A percentile compares a stretch with the other conserved stretches of the same genome.
Conservation (phyloP, 2,329 filamentous ascomycete species). For the Rosellinia necatrix region DNA sequence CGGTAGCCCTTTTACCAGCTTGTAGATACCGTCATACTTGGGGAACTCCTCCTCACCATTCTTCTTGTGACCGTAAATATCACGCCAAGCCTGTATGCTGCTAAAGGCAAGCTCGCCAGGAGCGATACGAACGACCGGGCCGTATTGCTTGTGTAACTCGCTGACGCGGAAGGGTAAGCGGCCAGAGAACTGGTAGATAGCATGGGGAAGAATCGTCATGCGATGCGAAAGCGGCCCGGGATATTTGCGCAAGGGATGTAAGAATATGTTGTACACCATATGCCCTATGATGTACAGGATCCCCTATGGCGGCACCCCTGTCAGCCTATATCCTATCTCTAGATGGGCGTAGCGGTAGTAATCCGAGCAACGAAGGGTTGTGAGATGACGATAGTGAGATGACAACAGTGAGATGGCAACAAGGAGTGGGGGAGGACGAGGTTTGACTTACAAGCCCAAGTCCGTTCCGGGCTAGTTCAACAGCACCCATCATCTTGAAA, state of each 20-base stretch:
- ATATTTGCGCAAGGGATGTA: constrained; percentile 37
- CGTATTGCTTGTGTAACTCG: constrained; percentile 44
- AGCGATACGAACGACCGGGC: constrained; percentile 46
- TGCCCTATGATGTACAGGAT: constrained; percentile 11
- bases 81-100: constrained; percentile 45
- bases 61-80: constrained; percentile 46
- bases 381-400: neutral
- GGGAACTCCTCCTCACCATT: constrained; percentile 36
- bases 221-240: constrained; percentile 37
- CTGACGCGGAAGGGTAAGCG: constrained; percentile 27
- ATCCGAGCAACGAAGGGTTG: too few relatives aligned
- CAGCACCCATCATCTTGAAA: neutral
- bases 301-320: constrained; percentile 3
- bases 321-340: neutral
- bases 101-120: constrained; percentile 49
- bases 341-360: neutral
- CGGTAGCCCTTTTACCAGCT: constrained; percentile 27
- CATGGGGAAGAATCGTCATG: constrained; percentile 29
- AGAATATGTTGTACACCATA: constrained; percentile 27
- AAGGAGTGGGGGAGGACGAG: neutral
- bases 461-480: constrained; percentile 21
- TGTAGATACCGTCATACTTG: constrained; percentile 39
- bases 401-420: neutral
- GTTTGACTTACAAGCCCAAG: constrained; percentile 18
- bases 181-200: constrained; percentile 25